phyloP scores from a whole-genome alignment of 1,139 yeast genomes.

The Nadsonia commutata region DNA sequence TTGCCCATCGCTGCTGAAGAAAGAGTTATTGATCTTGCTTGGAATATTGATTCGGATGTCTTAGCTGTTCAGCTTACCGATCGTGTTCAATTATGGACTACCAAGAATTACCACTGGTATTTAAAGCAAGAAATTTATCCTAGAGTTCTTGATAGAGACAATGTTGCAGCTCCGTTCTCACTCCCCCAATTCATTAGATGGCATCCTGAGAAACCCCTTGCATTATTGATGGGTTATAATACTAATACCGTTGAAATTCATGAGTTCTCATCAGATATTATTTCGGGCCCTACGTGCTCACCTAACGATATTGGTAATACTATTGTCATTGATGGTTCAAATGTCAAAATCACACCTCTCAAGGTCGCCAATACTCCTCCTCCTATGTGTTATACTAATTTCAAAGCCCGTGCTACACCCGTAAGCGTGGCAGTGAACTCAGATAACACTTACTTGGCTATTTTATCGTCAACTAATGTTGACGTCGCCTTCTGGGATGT shows the following conservation, averaged over 20 bases:
- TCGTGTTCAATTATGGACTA: constrained; percentile 72
- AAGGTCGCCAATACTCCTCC: constrained; percentile 88
- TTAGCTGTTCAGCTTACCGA: constrained; percentile 51
- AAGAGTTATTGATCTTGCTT: constrained; percentile 38
- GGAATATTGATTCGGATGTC: constrained; percentile 78
- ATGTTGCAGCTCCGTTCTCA: constrained; percentile 4
- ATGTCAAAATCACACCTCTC: constrained; percentile 69
- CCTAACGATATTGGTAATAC: constrained; percentile 69
- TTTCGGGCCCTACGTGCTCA: constrained; percentile 51
- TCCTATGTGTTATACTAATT: constrained; percentile 65
- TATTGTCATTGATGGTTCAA: constrained; percentile 65
- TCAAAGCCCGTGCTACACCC: constrained; percentile 36
- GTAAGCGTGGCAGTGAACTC: constrained; percentile 50
- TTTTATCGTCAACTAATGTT: constrained; percentile 33
- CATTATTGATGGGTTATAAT: constrained; percentile 36
- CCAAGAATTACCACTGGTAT: constrained; percentile 92
- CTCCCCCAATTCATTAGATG: constrained; percentile 45
- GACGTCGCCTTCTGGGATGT: constrained; percentile 29
- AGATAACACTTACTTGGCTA: constrained; percentile 46
- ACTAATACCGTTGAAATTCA: constrained; percentile 36
- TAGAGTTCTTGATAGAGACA: constrained; percentile 13
- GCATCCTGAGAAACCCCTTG: constrained; percentile 82
- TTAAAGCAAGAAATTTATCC: constrained; percentile 60
- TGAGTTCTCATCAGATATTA: constrained; percentile 51
- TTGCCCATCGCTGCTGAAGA: constrained; percentile 42